Evolutionary conservation across 225 moss, liverwort and hornwort genomes (phyloP), one percentile per base, ranked within the genome.

Genomic region (Asterella californica): DNA sequence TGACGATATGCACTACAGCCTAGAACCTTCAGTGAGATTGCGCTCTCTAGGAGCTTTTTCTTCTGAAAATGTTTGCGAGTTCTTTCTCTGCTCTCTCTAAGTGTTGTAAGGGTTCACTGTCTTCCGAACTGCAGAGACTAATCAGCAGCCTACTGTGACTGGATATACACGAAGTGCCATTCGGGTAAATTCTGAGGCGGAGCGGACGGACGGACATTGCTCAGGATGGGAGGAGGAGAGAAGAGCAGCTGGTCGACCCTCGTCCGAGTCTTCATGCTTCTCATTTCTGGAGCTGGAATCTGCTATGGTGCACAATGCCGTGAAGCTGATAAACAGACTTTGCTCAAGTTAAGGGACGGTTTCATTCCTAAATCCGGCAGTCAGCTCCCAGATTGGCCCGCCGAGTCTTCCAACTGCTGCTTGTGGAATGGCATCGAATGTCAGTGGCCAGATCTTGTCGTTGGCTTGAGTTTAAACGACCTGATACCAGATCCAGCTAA

Each of bases 261-360:
- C 12, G 25, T 18, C 24, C 62, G 48, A 17, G 21, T n/a, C 61
- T 1, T 64, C 10, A 4, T 55, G 32, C 29, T 78, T 30, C 37
- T 77, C n/a, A 0, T 65, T 29, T 46, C 49, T 2, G 48, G n/a
- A 27, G 29, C 15, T 47, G 66, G 29, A 78, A 47, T 24, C 64
- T 66, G 49, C 66, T 50, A 32, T 32, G 78, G 66, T 8, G 75
- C 75, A 10, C 50, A 64, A 45, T 78, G 78, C 67, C 63, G 78
- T 19, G 49, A 63, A 47, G 48, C 47, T 66, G 78, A 78, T 34
- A 65, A 49, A 46, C 49, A 27, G 46, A 33, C 66, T 66, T 34
- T 78, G 49, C 78, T 79, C 18, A 68, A 69, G 22, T 54, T 79
- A 27, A 67, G 65, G 52, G 66, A 66, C 33, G 78, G 78, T 1